These are phyloP conservation scores for Eucalyptus sideroxylon DNA, from an alignment of 345 rosid genomes.

Conservation along the genomic window DNA sequence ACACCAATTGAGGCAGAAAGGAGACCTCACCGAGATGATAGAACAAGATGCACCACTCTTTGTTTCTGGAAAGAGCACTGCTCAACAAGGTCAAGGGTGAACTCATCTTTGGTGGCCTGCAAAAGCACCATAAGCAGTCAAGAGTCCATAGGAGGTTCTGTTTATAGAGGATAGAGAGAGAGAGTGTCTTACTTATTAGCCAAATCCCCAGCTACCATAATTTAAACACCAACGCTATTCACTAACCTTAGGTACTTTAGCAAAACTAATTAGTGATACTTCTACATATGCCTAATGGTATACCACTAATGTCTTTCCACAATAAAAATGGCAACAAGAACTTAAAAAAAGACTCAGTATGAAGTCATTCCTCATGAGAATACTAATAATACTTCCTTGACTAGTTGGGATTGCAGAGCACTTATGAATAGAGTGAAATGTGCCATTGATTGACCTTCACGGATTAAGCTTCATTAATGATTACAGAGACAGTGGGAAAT, in stretches of 20 bases:
- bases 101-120: conserved; percentile 82
- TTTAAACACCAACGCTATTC: neutral
- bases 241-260: neutral
- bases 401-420: neutral
- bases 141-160: neutral
- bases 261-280: neutral
- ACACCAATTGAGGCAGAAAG: neutral
- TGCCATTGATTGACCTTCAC: neutral
- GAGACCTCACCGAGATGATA: conserved; percentile 66
- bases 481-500: neutral
- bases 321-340: neutral
- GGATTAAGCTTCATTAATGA: neutral
- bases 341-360: neutral
- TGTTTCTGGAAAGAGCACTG: conserved; percentile 98
- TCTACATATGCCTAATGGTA: neutral
- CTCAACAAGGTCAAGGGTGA: conserved; percentile 97
- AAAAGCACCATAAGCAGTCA: neutral
- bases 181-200: neutral
- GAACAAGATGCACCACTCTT: conserved; percentile 81
- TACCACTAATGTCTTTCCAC: neutral
- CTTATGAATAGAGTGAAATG: neutral
- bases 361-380: neutral
- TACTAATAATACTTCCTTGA: neutral
- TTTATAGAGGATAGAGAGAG: neutral
- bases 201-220: neutral